Conservation (phyloP, 257 asterid genomes). For the Cruciata laevipes region DNA sequence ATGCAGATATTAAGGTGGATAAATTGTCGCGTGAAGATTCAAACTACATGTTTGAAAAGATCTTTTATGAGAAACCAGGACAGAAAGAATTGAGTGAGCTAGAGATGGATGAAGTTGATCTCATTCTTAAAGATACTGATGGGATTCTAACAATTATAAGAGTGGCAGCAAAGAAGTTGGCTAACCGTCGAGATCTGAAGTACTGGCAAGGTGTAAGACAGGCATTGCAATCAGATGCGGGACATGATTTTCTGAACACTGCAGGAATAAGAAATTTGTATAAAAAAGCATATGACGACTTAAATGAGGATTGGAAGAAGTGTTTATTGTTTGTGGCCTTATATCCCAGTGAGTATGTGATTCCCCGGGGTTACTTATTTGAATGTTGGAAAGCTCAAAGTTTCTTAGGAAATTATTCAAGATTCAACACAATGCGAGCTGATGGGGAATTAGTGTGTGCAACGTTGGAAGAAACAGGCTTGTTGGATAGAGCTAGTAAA, state of each 20-base stretch:
- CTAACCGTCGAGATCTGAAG: neutral
- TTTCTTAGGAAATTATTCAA: neutral
- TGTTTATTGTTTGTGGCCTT: neutral
- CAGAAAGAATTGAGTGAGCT: neutral
- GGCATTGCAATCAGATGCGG: neutral
- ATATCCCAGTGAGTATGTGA: neutral
- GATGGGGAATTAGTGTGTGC: neutral
- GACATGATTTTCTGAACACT: no score
- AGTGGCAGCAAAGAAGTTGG: neutral
- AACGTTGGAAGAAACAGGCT: neutral
- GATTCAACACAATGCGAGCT: accelerated
- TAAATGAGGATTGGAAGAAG: neutral
- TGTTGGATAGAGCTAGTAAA: neutral
- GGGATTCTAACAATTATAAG: neutral
- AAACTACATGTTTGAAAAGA: neutral
- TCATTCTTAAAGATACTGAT: neutral
- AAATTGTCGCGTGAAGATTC: neutral
- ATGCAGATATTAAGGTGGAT: neutral
- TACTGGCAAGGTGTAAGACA: neutral
- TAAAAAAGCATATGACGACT: neutral
- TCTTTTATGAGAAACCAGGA: neutral
- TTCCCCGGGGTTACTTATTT: neutral
- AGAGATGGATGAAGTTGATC: neutral
- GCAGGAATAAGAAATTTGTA: no score
- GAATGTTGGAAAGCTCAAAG: constrained; percentile 2